Evolutionary conservation across 345 rosid genomes (phyloP).

Genomic region (Sapria himalayana): DNA sequence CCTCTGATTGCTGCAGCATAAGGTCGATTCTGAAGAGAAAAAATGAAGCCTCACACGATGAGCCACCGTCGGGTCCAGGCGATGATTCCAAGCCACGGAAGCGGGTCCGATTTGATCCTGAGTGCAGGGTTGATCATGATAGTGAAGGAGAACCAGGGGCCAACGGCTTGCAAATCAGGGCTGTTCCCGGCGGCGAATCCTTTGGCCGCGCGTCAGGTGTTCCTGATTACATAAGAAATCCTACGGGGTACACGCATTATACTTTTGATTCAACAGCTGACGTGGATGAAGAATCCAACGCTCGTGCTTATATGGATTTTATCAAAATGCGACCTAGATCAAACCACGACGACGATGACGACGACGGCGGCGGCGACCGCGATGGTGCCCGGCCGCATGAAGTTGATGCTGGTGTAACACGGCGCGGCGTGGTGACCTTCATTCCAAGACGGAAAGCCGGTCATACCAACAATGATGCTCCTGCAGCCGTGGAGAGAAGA

Average conservation of each 20-base stretch:
- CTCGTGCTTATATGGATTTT: constrained; percentile 41
- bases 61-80: too few relatives aligned
- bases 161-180: constrained; percentile 10
- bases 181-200: constrained; percentile 10
- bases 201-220: constrained; percentile 9
- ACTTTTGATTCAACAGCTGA: constrained; percentile 30
- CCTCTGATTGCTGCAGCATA: too few relatives aligned
- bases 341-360: too few relatives aligned
- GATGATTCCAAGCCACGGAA: constrained; percentile 26
- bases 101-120: constrained; percentile 44
- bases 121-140: constrained; percentile 11
- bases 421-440: constrained; percentile 35
- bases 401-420: constrained; percentile 21
- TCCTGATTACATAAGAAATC: constrained; percentile 67
- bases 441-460: constrained; percentile 32
- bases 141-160: constrained; percentile 15
- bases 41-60: too few relatives aligned
- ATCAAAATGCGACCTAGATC: constrained; percentile 20
- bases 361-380: too few relatives aligned
- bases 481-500: constrained; percentile 12
- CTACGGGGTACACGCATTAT: constrained; percentile 51
- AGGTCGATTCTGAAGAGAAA: too few relatives aligned
- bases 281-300: constrained; percentile 44
- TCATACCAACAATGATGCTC: too few relatives aligned
- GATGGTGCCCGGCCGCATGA: constrained; percentile 9